Conservation (phyloP, 345 rosid species). For the Noccaea caerulescens region DNA sequence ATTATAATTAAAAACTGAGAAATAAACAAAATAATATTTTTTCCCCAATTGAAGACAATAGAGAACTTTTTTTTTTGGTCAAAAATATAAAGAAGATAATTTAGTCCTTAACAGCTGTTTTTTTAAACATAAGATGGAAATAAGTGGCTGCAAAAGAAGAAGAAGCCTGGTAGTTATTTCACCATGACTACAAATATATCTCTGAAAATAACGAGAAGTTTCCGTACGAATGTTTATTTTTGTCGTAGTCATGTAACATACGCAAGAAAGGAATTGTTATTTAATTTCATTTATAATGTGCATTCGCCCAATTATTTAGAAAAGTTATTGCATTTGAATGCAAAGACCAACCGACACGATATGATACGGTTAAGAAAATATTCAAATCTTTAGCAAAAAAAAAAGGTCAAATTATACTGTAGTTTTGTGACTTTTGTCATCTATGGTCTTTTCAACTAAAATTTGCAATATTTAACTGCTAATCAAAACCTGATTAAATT, state of each 20-base stretch:
- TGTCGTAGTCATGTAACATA: constrained; percentile 14
- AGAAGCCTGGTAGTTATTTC: too few relatives aligned
- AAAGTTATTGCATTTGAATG: too few relatives aligned
- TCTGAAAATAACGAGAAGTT: not conserved
- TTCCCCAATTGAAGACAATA: not conserved
- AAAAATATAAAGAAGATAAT: not conserved
- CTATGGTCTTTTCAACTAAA: too few relatives aligned
- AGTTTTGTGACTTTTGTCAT: too few relatives aligned
- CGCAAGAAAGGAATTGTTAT: not conserved
- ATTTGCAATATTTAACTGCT: too few relatives aligned
- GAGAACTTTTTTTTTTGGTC: constrained; percentile 8
- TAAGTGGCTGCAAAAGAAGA: constrained; percentile 12
- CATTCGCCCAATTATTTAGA: constrained; percentile 11
- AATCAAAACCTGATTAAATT: too few relatives aligned
- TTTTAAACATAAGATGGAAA: constrained; percentile 3
- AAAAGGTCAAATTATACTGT: too few relatives aligned
- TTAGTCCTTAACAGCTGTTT: constrained; percentile 4
- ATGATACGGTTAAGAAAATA: too few relatives aligned
- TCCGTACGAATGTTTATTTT: not conserved
- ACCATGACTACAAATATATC: not conserved
- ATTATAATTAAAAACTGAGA: too few relatives aligned
- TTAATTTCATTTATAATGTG: not conserved
- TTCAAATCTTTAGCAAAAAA: too few relatives aligned
- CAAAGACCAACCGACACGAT: too few relatives aligned
- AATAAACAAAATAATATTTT: too few relatives aligned